A percentile compares a stretch with the other conserved stretches of the same genome.
These are phyloP conservation scores for Trypanosoma conorhini DNA, from an alignment of 208 protist genomes.

Conservation along the genomic window DNA sequence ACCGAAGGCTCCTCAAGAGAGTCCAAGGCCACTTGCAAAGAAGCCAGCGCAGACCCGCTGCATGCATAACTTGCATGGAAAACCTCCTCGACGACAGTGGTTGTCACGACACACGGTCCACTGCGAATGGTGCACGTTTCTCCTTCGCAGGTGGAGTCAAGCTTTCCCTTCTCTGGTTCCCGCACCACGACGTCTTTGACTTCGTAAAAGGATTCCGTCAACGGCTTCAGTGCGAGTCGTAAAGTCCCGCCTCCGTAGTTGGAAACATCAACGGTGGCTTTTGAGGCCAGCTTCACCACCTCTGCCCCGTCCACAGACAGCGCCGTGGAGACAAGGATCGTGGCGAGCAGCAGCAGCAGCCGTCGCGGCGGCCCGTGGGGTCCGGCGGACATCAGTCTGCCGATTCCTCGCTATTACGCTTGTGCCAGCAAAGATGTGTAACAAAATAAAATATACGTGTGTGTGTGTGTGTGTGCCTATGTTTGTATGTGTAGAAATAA, in stretches of 20 bases:
- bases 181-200: conserved; percentile 29
- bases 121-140: conserved; percentile 15
- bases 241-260: conserved; percentile 42
- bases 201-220: conserved; percentile 36
- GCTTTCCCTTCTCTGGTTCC: background rate
- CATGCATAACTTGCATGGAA: conserved; percentile 24
- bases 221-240: conserved; percentile 42
- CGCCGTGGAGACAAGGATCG: background rate
- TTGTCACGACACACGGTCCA: conserved; percentile 10
- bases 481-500: no score
- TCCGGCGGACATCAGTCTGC: background rate
- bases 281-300: conserved; percentile 18
- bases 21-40: conserved; percentile 8
- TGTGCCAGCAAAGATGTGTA: no score
- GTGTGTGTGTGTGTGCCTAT: background rate
- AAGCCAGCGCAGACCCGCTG: conserved; percentile 3
- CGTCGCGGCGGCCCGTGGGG: background rate
- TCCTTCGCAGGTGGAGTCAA: conserved; percentile 11
- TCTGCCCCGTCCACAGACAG: conserved; percentile 11
- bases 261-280: conserved; percentile 29
- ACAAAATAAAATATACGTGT: background rate
- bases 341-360: background rate
- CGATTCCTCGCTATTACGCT: no score
- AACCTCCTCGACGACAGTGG: conserved; percentile 4
- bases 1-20: conserved; percentile 20